A percentile compares a stretch with the other conserved stretches of the same genome.
These are phyloP conservation scores for Mucor sp. DNA, from an alignment of 371 early-diverging fungal genomes.

Conservation along the genomic window DNA sequence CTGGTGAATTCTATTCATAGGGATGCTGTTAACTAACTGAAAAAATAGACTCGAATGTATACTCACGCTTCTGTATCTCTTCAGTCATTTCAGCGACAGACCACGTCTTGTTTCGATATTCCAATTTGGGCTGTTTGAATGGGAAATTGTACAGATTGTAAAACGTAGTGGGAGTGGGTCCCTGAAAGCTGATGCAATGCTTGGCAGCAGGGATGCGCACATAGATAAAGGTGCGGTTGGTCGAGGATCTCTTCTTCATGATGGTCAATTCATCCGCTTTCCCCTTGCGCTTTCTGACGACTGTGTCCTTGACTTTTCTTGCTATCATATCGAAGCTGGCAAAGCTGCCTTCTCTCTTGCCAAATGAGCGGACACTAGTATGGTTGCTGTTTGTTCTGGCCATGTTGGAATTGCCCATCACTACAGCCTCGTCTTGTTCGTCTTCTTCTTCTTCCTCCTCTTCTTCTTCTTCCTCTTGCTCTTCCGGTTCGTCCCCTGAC, in stretches of 20 bases:
- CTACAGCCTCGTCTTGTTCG: neutral
- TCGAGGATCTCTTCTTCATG: conserved; percentile 73
- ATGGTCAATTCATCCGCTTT: conserved; percentile 44
- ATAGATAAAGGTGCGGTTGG: conserved; percentile 74
- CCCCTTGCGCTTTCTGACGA: conserved; percentile 3
- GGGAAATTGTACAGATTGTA: conserved; percentile 73
- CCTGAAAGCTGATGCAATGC: conserved; percentile 73
- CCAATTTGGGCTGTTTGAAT: conserved; percentile 72
- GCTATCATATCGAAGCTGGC: conserved; percentile 17
- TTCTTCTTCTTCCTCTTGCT: too few relatives aligned
- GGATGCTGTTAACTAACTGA: too few relatives aligned
- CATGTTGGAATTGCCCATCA: neutral
- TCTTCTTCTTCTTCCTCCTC: neutral
- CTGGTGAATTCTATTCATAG: conserved; percentile 8
- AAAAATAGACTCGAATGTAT: neutral
- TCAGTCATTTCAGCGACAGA: conserved; percentile 69
- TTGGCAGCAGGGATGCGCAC: conserved; percentile 71
- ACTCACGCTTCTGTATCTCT: conserved; percentile 62
- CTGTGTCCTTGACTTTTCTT: conserved; percentile 18
- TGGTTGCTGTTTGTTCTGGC: neutral
- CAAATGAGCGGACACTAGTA: neutral
- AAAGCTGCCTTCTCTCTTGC: conserved; percentile 16
- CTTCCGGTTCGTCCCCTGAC: too few relatives aligned
- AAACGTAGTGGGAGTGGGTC: conserved; percentile 70
- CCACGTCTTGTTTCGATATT: conserved; percentile 80